These are phyloP conservation scores for Coemansia furcata DNA, from an alignment of 192 early-diverging fungal genomes.

Conservation along the genomic window DNA sequence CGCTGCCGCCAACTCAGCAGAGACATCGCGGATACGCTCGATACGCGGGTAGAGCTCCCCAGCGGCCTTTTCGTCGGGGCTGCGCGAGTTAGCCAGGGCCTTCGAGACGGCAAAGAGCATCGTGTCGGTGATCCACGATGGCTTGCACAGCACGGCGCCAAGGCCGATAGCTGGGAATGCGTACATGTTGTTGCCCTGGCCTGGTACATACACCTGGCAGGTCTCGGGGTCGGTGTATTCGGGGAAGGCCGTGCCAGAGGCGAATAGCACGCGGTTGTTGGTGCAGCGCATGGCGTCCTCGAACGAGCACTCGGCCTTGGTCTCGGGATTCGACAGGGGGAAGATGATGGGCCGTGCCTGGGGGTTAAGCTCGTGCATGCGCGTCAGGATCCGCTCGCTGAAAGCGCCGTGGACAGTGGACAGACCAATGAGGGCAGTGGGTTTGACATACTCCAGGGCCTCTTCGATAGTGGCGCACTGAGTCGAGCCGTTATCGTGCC, in stretches of 20 bases:
- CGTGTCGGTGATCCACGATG: slow-evolving; percentile 67
- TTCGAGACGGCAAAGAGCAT: slow-evolving; percentile 79
- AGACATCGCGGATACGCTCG: slow-evolving; percentile 81
- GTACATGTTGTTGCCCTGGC: slow-evolving; percentile 95
- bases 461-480: slow-evolving; percentile 74
- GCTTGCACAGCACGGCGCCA: slow-evolving; percentile 75
- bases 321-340: slow-evolving; percentile 83
- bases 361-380: slow-evolving; percentile 73
- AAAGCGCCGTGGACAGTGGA: slow-evolving; percentile 80
- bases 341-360: slow-evolving; percentile 76
- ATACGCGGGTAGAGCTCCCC: slow-evolving; percentile 83
- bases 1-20: slow-evolving; percentile 71
- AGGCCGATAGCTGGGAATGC: slow-evolving; percentile 94
- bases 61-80: slow-evolving; percentile 59
- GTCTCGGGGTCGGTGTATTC: slow-evolving; percentile 57
- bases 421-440: slow-evolving; percentile 89
- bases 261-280: slow-evolving; percentile 88
- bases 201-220: slow-evolving; percentile 53
- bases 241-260: slow-evolving; percentile 90
- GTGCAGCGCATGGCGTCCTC: slow-evolving; percentile 86
- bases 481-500: slow-evolving; percentile 76
- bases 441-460: slow-evolving; percentile 81
- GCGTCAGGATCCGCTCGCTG: slow-evolving; percentile 61
- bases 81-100: slow-evolving; percentile 72
- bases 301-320: slow-evolving; percentile 92